A percentile compares a stretch with the other conserved stretches of the same genome.
Evolutionary conservation across 78 protist genomes (phyloP).

Genomic region (Cavenderia fasciculata): DNA sequence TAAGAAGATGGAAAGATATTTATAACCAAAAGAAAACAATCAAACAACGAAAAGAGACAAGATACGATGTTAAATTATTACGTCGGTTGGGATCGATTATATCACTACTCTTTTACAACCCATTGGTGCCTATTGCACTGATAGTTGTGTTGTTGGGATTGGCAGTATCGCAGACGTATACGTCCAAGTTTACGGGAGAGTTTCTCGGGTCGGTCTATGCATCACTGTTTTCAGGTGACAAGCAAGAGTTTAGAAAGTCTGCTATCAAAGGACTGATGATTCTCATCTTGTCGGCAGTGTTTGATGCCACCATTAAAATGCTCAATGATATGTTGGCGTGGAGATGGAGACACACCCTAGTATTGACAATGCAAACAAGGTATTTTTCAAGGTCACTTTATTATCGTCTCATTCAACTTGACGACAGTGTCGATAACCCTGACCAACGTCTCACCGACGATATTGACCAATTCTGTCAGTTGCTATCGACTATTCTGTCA

Average conservation of each 20-base stretch:
- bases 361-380: conserved; percentile 20
- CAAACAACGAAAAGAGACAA: too few species aligned
- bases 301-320: conserved; percentile 40
- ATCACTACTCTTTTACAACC: not conserved
- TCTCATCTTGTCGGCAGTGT: not conserved
- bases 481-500: conserved; percentile 7
- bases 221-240: conserved; percentile 34
- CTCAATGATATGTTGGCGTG: conserved; percentile 17
- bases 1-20: too few species aligned
- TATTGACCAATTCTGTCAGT: conserved; percentile 51
- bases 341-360: conserved; percentile 53
- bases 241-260: not conserved
- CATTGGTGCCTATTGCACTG: not conserved
- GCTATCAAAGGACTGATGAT: not conserved
- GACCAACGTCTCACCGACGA: conserved; percentile 81
- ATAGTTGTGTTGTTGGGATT: conserved; percentile 14
- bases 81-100: conserved; percentile 1
- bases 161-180: conserved; percentile 46
- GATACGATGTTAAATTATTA: conserved; percentile 32
- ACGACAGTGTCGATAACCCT: conserved; percentile 45
- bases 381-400: conserved; percentile 23
- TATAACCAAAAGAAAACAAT: too few species aligned
- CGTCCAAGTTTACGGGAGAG: conserved; percentile 21
- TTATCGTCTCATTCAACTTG: conserved; percentile 37
- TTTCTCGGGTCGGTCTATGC: conserved; percentile 18